These are phyloP conservation scores for Chalciporus pseudorubinellus DNA, from an alignment of 768 basidiomycete genomes.

Conservation along the genomic window DNA sequence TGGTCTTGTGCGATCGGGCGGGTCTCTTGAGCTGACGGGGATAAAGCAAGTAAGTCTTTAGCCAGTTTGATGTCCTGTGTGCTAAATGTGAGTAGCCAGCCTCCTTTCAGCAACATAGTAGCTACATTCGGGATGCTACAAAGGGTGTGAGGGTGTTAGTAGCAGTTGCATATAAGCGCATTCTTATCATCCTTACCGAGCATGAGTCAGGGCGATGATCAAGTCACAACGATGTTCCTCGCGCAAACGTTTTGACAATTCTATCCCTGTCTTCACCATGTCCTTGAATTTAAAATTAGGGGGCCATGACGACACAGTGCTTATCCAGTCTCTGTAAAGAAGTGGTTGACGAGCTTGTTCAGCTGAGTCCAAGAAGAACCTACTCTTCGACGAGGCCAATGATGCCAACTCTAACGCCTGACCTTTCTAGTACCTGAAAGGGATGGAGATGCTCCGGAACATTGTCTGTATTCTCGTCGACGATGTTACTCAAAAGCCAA, in stretches of 20 bases:
- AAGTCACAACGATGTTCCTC: conserved; percentile 74
- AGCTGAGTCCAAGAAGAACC: conserved; percentile 6
- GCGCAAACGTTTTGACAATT: conserved; percentile 70
- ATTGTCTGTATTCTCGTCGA: conserved; percentile 60
- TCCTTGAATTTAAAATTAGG: conserved; percentile 69
- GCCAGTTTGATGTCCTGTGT: conserved; percentile 68
- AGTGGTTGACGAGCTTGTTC: not conserved
- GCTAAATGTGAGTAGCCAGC: conserved; percentile 8
- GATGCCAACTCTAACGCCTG: conserved; percentile 70
- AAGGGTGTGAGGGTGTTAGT: conserved; percentile 3
- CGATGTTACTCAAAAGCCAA: conserved; percentile 88
- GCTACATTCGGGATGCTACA: conserved; percentile 32
- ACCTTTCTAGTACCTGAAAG: conserved; percentile 65
- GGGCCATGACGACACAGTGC: conserved; percentile 86
- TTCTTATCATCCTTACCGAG: conserved; percentile 43
- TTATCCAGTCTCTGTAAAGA: conserved; percentile 76
- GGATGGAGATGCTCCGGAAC: conserved; percentile 62
- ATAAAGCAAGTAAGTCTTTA: conserved; percentile 58
- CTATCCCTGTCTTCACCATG: conserved; percentile 70
- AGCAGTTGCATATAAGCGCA: too few relatives aligned
- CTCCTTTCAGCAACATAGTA: not conserved
- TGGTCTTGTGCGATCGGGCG: conserved; percentile 51
- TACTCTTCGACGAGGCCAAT: conserved; percentile 89
- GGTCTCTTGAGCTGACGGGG: conserved; percentile 49
- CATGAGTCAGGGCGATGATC: conserved; percentile 84